These are phyloP conservation scores for Cercospora sojina DNA, from an alignment of 2,329 filamentous ascomycete species.

Conservation along the genomic window DNA sequence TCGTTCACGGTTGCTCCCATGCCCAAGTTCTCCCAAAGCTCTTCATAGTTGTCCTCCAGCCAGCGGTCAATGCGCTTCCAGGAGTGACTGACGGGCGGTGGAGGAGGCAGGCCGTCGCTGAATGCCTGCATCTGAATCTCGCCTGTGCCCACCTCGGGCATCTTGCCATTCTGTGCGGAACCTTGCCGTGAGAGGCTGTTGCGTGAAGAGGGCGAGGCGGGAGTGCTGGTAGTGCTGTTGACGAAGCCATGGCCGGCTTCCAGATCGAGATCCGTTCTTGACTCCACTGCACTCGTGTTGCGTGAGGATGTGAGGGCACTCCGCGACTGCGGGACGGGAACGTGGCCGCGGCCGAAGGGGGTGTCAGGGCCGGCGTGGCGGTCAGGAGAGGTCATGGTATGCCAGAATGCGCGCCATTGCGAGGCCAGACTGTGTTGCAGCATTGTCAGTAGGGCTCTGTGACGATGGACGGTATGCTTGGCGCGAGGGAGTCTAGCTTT, in stretches of 20 bases:
- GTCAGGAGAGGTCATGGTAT: slow-evolving; percentile 71
- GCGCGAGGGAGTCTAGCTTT: background rate
- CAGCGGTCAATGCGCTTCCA: slow-evolving; percentile 94
- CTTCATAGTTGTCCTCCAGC: slow-evolving; percentile 92
- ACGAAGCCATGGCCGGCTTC: slow-evolving; percentile 62
- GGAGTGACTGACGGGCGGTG: slow-evolving; percentile 82
- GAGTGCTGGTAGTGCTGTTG: slow-evolving; percentile 62
- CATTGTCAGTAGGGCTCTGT: slow-evolving; percentile 6
- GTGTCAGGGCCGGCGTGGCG: slow-evolving; percentile 92
- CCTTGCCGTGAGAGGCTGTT: slow-evolving; percentile 64
- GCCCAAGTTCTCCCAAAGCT: slow-evolving; percentile 88
- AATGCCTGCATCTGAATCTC: slow-evolving; percentile 98
- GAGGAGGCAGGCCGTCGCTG: slow-evolving; percentile 82
- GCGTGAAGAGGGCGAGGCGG: slow-evolving; percentile 80
- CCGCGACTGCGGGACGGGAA: slow-evolving; percentile 79
- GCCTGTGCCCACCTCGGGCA: slow-evolving; percentile 69
- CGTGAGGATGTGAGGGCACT: slow-evolving; percentile 76
- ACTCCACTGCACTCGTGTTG: slow-evolving; percentile 81
- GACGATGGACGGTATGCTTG: background rate
- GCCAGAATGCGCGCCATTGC: slow-evolving; percentile 90
- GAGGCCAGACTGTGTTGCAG: slow-evolving; percentile 52
- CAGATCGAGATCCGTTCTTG: slow-evolving; percentile 73
- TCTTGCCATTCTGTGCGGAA: slow-evolving; percentile 48
- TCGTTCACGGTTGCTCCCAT: slow-evolving; percentile 92
- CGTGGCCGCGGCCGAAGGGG: slow-evolving; percentile 83